Conservation (phyloP, 2,329 filamentous ascomycete genomes). For the Botrytis hyacinthi region DNA sequence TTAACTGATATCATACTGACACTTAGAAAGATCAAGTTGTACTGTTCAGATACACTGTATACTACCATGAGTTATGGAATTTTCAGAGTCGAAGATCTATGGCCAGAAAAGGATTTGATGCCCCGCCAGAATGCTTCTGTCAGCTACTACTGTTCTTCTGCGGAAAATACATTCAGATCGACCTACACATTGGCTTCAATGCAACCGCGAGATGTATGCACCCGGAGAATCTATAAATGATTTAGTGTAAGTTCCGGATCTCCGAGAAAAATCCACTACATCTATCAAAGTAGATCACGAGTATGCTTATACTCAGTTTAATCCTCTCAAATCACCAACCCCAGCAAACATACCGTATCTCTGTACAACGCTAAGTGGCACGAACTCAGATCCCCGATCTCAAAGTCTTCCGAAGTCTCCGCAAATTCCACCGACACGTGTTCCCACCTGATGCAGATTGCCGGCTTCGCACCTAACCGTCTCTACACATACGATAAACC, state of each 20-base stretch:
- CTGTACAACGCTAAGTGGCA: background rate
- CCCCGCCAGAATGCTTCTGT: background rate
- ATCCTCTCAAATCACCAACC: background rate
- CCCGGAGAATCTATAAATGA: too few relatives aligned
- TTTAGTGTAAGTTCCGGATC: background rate
- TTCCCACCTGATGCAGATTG: conserved; percentile 18
- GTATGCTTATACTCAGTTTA: background rate
- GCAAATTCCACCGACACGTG: conserved; percentile 17
- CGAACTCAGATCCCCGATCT: conserved; percentile 16
- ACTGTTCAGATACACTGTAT: background rate
- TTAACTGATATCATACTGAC: background rate
- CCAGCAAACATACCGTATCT: conserved; percentile 10
- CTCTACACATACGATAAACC: conserved; percentile 15
- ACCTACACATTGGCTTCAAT: background rate
- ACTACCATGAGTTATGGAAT: background rate
- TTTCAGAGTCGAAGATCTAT: background rate
- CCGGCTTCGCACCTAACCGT: conserved; percentile 19
- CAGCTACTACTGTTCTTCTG: background rate
- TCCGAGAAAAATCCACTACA: conserved; percentile 3
- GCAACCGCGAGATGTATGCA: background rate
- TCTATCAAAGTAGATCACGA: background rate
- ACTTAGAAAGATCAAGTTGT: background rate
- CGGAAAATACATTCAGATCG: background rate
- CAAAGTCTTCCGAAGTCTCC: conserved; percentile 10
- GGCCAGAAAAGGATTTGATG: too few relatives aligned